Percentiles rank a stretch among this genome's conserved stretches.
Conservation (phyloP, 305 asterid species). For the Ajuga reptans region DNA sequence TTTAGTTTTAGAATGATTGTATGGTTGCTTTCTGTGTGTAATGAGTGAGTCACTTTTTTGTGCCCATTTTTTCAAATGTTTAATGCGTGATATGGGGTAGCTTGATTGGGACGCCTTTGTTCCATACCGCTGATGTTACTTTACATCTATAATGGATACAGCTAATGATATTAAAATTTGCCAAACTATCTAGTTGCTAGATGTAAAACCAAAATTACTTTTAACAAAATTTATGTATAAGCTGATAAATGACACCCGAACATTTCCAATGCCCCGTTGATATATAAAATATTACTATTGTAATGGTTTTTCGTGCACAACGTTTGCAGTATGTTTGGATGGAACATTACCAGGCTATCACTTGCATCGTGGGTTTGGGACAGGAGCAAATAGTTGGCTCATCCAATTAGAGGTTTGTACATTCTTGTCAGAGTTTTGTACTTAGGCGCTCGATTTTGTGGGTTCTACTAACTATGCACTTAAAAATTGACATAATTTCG, state of each 20-base stretch:
- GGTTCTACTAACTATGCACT: not conserved
- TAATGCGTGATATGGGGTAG: slow-evolving; percentile 7
- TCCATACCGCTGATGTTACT: slow-evolving; percentile 18
- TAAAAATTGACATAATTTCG: too few species aligned
- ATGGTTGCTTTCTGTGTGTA: slow-evolving; percentile 11
- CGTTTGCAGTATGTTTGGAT: slow-evolving; percentile 74
- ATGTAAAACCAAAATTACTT: not conserved
- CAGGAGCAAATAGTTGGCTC: slow-evolving; percentile 89
- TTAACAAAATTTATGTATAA: not conserved
- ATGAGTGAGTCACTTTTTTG: not conserved
- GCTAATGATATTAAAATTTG: slow-evolving; percentile 10
- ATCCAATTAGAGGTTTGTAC: slow-evolving; percentile 75
- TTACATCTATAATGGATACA: slow-evolving; percentile 13
- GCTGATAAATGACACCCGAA: not conserved
- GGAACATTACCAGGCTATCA: slow-evolving; percentile 94
- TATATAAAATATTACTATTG: not conserved
- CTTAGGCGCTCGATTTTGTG: not conserved
- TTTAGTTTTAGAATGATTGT: slow-evolving; percentile 4
- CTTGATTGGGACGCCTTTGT: slow-evolving; percentile 22
- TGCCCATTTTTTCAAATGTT: not conserved
- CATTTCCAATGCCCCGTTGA: too few species aligned
- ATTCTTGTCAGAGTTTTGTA: not conserved
- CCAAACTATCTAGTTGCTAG: slow-evolving; percentile 14
- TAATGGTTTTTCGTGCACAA: slow-evolving; percentile 9
- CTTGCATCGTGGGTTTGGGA: slow-evolving; percentile 69